Evolutionary conservation across 2,329 filamentous ascomycete genomes (phyloP).

Genomic region (Microascus cirrosus): DNA sequence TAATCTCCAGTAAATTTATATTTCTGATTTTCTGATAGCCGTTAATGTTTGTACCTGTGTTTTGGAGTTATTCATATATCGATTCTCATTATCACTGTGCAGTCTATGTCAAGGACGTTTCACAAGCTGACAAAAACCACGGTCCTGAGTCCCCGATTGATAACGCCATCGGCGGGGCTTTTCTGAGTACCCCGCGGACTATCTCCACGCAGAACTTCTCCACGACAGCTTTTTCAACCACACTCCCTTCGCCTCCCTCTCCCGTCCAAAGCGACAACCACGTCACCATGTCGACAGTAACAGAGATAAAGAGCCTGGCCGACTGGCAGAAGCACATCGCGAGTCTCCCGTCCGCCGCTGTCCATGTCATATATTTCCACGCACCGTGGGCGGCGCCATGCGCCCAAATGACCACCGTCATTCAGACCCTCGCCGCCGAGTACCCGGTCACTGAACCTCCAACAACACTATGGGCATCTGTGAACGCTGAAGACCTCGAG

Average conservation of each 20-base stretch:
- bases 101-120: too few relatives aligned
- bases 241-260: not conserved
- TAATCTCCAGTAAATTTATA: too few relatives aligned
- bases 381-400: constrained; percentile 95
- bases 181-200: not conserved
- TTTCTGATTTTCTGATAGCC: too few relatives aligned
- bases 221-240: not conserved
- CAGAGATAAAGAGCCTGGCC: constrained; percentile 62
- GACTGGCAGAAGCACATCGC: constrained; percentile 62
- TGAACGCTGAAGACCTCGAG: constrained; percentile 90
- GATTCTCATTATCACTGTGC: not conserved
- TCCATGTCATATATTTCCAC: constrained; percentile 87
- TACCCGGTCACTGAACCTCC: constrained; percentile 60
- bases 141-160: not conserved
- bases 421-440: constrained; percentile 75
- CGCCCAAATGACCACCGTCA: constrained; percentile 82
- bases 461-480: constrained; percentile 69
- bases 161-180: not conserved
- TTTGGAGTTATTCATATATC: not conserved
- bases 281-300: constrained; percentile 57
- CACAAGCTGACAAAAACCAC: not conserved
- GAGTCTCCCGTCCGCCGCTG: constrained; percentile 54
- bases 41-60: too few relatives aligned
- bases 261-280: not conserved
- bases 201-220: not conserved